A percentile compares a stretch with the other conserved stretches of the same genome.
phyloP scores from a whole-genome alignment of 768 basidiomycete species.

The Suillus placidus region DNA sequence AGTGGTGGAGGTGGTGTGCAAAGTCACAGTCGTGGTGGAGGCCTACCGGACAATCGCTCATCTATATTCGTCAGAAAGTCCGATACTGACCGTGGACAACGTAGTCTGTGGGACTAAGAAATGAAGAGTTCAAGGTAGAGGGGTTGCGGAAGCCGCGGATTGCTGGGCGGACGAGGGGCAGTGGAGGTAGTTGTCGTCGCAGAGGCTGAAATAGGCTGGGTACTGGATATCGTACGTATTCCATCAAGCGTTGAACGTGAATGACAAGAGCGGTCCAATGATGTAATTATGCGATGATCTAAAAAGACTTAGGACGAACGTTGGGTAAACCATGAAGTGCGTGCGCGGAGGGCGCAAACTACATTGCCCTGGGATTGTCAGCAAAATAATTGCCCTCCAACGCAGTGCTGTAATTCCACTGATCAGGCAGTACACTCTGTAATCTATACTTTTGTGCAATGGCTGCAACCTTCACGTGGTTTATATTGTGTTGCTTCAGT shows the following conservation, averaged over 20 bases:
- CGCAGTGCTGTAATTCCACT: slow-evolving; percentile 48
- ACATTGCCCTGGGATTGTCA: slow-evolving; percentile 52
- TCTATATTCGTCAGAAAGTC: background rate
- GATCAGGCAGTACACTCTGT: slow-evolving; percentile 39
- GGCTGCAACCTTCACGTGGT: slow-evolving; percentile 46
- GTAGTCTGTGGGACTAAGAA: background rate
- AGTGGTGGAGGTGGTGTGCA: background rate
- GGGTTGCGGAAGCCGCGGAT: slow-evolving; percentile 2
- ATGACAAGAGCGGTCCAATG: background rate
- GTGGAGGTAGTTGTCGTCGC: slow-evolving; percentile 20
- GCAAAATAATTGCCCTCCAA: slow-evolving; percentile 67
- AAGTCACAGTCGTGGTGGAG: background rate
- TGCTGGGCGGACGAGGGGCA: slow-evolving; percentile 10
- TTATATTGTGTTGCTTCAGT: slow-evolving; percentile 39
- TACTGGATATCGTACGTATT: background rate
- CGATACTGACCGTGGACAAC: background rate
- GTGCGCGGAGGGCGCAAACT: background rate
- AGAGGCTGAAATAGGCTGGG: slow-evolving; percentile 3
- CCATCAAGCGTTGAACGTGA: background rate
- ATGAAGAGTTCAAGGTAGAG: slow-evolving; percentile 9
- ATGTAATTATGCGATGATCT: background rate
- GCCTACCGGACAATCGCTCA: background rate
- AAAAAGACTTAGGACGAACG: background rate
- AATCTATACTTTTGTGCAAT: slow-evolving; percentile 57
- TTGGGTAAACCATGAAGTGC: background rate